Evolutionary conservation across 305 asterid genomes (phyloP), one percentile per base, ranked within the genome.

Genomic region (Rubia tinctorum): DNA sequence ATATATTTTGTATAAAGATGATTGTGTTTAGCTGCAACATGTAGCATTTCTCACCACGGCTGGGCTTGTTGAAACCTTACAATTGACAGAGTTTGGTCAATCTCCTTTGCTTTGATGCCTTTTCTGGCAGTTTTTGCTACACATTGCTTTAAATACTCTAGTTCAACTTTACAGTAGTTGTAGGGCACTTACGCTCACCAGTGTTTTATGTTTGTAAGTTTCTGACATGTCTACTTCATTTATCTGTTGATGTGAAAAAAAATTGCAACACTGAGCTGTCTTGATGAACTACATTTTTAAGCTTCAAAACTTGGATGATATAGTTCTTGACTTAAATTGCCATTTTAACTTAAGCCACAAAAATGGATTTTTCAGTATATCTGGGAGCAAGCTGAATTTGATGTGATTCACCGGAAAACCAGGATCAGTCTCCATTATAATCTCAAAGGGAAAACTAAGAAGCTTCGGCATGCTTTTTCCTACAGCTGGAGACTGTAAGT

Each of bases 401-500:
- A 91, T 83, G 83, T 90, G 71, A 82, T 94, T 75, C 89, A 88
- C 78, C 83, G 99, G 84, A 94, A 89, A 82, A 94, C 99, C 51
- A 90, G 97, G 81, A 94, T 94, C 71, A 94, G 99, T 81, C 99
- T 94, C 76, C 99, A 94, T 82, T 94, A 75, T 88, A 86, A 87
- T 83, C 92, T 94, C 78, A 91, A 85, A 76, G 88, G 86, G 78
- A 91, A 82, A 51, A 78, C 84, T 3, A 85, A 83, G 73, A 94
- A 94, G 91, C 79, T 94, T 73, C 91, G 91, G 37, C 90, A 91
- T 76, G 98, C 97, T 20, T 94, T 94, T 86, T 89, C 97, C 82
- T 91, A 91, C 83, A 91, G 97, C 86, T 94, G 99, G 99, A 89
- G 98, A 86, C 88, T 94, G 99, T 94, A 91, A 94, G 96, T 83